Percentiles rank a stretch among this genome's conserved stretches.
Evolutionary conservation across 2,329 filamentous ascomycete species (phyloP).

Genomic region (Pseudocercospora eumusae): DNA sequence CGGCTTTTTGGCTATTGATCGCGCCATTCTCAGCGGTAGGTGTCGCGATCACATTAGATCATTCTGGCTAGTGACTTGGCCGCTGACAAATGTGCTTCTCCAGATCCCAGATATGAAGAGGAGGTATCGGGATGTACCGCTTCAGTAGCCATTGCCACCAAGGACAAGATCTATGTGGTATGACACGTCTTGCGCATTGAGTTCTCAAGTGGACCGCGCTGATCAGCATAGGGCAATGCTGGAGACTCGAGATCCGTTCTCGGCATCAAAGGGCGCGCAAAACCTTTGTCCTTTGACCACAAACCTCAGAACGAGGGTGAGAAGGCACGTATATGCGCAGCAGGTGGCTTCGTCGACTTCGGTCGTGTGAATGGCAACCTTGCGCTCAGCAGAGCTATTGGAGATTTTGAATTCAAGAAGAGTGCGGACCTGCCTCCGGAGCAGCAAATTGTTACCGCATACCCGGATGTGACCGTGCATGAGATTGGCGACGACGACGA

Average conservation of each 20-base stretch:
- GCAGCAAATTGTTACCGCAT: conserved; percentile 97
- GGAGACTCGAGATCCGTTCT: conserved; percentile 94
- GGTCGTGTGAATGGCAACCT: conserved; percentile 98
- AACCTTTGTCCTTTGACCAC: conserved; percentile 98
- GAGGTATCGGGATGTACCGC: conserved; percentile 98
- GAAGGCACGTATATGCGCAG: conserved; percentile 92
- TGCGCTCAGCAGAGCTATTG: conserved; percentile 92
- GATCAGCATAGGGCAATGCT: conserved; percentile 74
- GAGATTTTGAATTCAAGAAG: conserved; percentile 99
- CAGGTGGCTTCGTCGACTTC: conserved; percentile 97
- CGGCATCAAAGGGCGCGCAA: conserved; percentile 94
- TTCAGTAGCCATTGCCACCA: conserved; percentile 83
- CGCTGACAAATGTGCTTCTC: conserved; percentile 35
- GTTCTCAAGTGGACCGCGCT: conserved; percentile 13
- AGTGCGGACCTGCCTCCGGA: conserved; percentile 95
- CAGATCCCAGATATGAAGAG: conserved; percentile 95
- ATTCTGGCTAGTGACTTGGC: not conserved
- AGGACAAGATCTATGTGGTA: conserved; percentile 93
- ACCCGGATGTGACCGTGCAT: conserved; percentile 89
- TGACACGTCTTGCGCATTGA: conserved; percentile 46
- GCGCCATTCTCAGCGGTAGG: conserved; percentile 90
- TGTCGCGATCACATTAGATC: conserved; percentile 4
- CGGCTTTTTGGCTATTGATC: conserved; percentile 92
- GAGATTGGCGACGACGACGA: conserved; percentile 92
- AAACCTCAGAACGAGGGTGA: conserved; percentile 98